Evolutionary conservation across 2,329 filamentous ascomycete genomes (phyloP).

Genomic region (Cyphellophora europaea): DNA sequence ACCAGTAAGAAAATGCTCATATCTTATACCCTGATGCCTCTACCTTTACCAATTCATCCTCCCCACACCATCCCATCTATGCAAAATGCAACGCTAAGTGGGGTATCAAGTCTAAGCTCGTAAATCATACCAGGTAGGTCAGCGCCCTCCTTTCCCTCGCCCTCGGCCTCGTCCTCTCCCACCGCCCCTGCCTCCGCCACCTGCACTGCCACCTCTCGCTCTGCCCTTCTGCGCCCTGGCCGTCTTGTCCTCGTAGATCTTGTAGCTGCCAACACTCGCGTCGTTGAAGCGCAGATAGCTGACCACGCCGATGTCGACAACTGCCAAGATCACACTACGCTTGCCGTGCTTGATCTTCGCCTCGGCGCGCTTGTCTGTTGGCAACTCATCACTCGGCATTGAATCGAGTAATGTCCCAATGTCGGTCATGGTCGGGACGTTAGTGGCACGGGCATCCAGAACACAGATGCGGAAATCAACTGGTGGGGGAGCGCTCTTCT

Average conservation of each 20-base stretch:
- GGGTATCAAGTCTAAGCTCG: no score
- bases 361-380: slow-evolving; percentile 46
- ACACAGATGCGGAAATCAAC: slow-evolving; percentile 84
- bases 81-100: no score
- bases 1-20: no score
- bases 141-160: slow-evolving; percentile 2
- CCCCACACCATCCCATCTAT: no score
- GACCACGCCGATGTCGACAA: slow-evolving; percentile 82
- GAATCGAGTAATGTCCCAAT: slow-evolving; percentile 62
- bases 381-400: slow-evolving; percentile 55
- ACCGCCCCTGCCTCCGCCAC: slow-evolving; percentile 22
- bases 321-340: slow-evolving; percentile 72
- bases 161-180: slow-evolving; percentile 10
- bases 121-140: no score
- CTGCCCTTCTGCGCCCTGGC: slow-evolving; percentile 22
- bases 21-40: no score
- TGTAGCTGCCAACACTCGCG: slow-evolving; percentile 68
- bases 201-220: slow-evolving; percentile 14
- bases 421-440: slow-evolving; percentile 64
- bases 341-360: slow-evolving; percentile 74
- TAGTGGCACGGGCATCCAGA: slow-evolving; percentile 62
- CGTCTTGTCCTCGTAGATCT: slow-evolving; percentile 40
- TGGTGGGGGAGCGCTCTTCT: slow-evolving; percentile 65
- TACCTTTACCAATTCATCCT: no score
- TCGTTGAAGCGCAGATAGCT: slow-evolving; percentile 80